phyloP scores from a whole-genome alignment of 345 rosid genomes.

The Passiflora organensis region DNA sequence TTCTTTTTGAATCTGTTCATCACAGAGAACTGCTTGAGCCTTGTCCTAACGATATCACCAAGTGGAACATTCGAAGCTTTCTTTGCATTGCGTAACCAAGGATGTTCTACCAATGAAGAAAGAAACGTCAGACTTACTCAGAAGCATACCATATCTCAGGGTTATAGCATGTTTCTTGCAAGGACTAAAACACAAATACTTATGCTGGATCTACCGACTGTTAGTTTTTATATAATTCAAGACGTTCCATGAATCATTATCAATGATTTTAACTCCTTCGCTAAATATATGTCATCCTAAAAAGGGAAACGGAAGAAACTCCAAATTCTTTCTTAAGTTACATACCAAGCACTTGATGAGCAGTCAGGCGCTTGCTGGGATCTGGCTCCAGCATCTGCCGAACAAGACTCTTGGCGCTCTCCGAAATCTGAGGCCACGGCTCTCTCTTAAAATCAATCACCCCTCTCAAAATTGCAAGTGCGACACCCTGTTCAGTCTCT shows the following conservation, averaged over 20 bases:
- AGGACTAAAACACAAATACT: no score
- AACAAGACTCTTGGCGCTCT: constrained; percentile 82
- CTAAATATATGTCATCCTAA: no score
- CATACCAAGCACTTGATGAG: constrained; percentile 88
- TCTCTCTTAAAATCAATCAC: constrained; percentile 79
- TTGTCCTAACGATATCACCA: constrained; percentile 89
- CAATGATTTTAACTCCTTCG: no score
- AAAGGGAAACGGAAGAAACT: no score
- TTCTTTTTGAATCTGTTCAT: constrained; percentile 97
- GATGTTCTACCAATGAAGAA: constrained; percentile 52
- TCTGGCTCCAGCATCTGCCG: constrained; percentile 84
- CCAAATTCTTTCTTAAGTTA: constrained; percentile 6
- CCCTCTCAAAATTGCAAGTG: constrained; percentile 89
- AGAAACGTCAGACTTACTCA: constrained; percentile 13
- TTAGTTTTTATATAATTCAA: no score
- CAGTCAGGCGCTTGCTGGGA: constrained; percentile 65
- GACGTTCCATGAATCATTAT: no score
- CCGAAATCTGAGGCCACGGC: constrained; percentile 96
- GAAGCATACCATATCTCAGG: neutral
- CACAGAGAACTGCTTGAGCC: constrained; percentile 88
- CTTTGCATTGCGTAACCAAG: constrained; percentile 91
- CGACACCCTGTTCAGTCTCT: constrained; percentile 98
- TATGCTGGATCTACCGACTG: no score
- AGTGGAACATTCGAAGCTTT: constrained; percentile 96
- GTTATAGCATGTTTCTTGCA: no score